phyloP scores from a whole-genome alignment of 2,329 filamentous ascomycete species.

The Claviceps purpurea region DNA sequence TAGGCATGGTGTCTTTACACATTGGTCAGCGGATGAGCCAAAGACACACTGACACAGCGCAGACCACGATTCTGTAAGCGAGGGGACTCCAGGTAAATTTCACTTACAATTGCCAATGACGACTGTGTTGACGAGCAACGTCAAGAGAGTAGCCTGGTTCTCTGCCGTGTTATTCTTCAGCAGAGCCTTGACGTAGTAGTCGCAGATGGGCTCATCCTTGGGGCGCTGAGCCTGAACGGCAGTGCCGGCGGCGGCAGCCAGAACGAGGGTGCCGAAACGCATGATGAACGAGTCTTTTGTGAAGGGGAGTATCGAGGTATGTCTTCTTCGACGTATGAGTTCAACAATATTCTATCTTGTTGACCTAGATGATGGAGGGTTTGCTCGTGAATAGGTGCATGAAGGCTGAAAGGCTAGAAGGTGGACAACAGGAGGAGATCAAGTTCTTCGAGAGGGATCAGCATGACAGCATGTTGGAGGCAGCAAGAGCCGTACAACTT shows the following conservation, averaged over 20 bases:
- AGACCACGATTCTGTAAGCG: too few relatives aligned
- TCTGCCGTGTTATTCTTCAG: conserved; percentile 44
- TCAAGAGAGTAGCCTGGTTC: conserved; percentile 43
- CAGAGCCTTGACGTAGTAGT: conserved; percentile 49
- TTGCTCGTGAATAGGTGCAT: too few relatives aligned
- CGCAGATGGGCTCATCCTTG: conserved; percentile 39
- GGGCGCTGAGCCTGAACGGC: conserved; percentile 30
- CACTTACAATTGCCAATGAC: conserved; percentile 46
- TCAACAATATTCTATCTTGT: too few relatives aligned
- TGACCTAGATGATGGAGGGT: too few relatives aligned
- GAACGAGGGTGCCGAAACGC: conserved; percentile 11
- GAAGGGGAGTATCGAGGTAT: too few relatives aligned
- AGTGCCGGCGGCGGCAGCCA: conserved; percentile 11
- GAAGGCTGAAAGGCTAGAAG: too few relatives aligned
- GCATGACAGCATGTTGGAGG: not conserved
- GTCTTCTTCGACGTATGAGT: too few relatives aligned
- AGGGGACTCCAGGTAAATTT: too few relatives aligned
- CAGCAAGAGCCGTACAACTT: not conserved
- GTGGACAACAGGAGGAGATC: too few relatives aligned
- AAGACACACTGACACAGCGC: too few relatives aligned
- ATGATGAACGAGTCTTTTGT: conserved; percentile 7
- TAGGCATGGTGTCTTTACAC: conserved; percentile 34
- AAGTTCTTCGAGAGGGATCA: too few relatives aligned
- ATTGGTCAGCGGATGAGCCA: too few relatives aligned
- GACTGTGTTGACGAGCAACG: conserved; percentile 46